A percentile compares a stretch with the other conserved stretches of the same genome.
Conservation (phyloP, 2,329 filamentous ascomycete species). For the Ascochyta pisi region DNA sequence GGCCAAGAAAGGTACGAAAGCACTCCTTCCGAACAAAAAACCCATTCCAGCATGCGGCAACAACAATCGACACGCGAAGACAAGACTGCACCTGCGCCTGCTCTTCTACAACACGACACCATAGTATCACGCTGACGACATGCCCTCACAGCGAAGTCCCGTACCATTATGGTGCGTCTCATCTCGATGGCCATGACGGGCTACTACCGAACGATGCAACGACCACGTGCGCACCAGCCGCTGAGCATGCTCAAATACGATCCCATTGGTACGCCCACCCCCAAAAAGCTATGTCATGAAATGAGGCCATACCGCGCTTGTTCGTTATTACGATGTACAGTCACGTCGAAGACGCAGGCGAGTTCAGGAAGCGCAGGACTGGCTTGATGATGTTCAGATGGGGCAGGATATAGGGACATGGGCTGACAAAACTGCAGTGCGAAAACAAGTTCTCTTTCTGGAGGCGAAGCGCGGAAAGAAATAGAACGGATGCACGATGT, state of each 20-base stretch:
- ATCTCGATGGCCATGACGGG: constrained; percentile 99
- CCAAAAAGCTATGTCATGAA: too few relatives aligned
- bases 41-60: too few relatives aligned
- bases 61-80: background rate
- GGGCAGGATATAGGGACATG: background rate
- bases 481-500: constrained; percentile 15
- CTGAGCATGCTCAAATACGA: constrained; percentile 99
- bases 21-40: too few relatives aligned
- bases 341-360: background rate
- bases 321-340: background rate
- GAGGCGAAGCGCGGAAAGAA: constrained; percentile 84
- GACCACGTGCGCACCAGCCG: constrained; percentile 80
- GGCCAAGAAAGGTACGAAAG: constrained; percentile 45
- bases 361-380: background rate
- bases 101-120: background rate
- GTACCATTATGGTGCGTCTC: constrained; percentile 90
- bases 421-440: constrained; percentile 64
- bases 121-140: constrained; percentile 24
- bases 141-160: constrained; percentile 75
- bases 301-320: background rate
- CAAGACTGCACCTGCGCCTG: too few relatives aligned
- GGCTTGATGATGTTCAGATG: background rate
- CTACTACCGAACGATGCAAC: constrained; percentile 90
- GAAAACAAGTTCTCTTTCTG: constrained; percentile 93
- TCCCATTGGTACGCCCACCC: constrained; percentile 74